Evolutionary conservation across 805 yeast genomes (phyloP), one percentile per base, ranked within the genome.

Genomic region (Saturnispora ahearnii): DNA sequence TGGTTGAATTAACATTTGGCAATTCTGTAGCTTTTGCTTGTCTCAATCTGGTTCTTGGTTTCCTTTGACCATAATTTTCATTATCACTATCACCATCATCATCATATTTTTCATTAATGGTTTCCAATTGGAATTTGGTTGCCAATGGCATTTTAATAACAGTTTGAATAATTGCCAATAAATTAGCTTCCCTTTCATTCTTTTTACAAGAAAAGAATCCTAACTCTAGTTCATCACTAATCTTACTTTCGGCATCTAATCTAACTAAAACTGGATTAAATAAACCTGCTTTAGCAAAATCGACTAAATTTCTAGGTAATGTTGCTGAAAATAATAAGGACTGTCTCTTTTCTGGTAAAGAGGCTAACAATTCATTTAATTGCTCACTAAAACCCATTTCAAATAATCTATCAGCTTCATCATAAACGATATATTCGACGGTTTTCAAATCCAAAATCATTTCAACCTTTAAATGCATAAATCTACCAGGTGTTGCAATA

Each of bases 401-500:
- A 61, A 91, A 91, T 60, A 91, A 76, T 64, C 98, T 77, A 73
- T 91, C 99, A 33, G 98, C 98, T 71, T 91, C 99, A 69, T 91
- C 99, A 64, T 91, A 91, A 1, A 90, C 96, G 41, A 90, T 84
- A 61, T 86, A 91, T 64, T 93, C 96, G 15, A 93, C 79, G 2
- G 87, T 76, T 56, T 77, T 79, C 66, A 93, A 73, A 61, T 88
- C 95, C 49, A 93, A 71, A 53, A 78, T 78, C 99, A 93, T 93
- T 70, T 93, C 99, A 28, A 91, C 90, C 65, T 91, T 87, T 63
- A 93, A 76, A 76, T 93, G 99, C 68, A 91, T 68, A 60, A 93
- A 93, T 67, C 99, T 78, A 65, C 99, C 99, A 0, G 99, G 99
- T 0, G 99, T 93, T 21, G 98, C 98, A 51, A 93, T 83, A 37